Conservation (phyloP, 345 rosid genomes). For the Chamaenerion angustifolium region DNA sequence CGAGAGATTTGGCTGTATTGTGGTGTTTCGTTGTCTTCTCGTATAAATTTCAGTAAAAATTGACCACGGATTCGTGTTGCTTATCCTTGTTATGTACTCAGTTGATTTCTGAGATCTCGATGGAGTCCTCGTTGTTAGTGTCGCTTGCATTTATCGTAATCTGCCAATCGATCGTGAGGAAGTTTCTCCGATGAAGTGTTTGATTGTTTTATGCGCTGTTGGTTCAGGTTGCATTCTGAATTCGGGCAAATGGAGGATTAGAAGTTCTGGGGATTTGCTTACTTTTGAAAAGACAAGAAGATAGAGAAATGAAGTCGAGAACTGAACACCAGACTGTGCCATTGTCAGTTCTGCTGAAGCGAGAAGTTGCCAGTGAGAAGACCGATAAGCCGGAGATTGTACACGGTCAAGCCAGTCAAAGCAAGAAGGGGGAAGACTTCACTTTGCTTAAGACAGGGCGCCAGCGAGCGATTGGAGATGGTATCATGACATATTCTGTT, state of each 20-base stretch:
- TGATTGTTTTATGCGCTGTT: too few relatives aligned
- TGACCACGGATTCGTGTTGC: not conserved
- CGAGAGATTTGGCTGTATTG: too few relatives aligned
- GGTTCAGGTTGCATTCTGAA: too few relatives aligned
- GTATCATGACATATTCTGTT: conserved; percentile 68
- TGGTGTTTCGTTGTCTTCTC: too few relatives aligned
- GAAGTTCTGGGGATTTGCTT: conserved; percentile 1
- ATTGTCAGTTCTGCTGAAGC: conserved; percentile 68
- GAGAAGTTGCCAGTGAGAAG: conserved; percentile 85
- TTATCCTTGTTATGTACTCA: not conserved
- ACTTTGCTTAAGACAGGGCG: conserved; percentile 74
- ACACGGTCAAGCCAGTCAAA: conserved; percentile 72
- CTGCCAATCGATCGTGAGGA: too few relatives aligned
- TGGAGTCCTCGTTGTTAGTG: not conserved
- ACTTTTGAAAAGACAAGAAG: conserved; percentile 1
- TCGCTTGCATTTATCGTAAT: not conserved
- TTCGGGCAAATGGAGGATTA: not conserved
- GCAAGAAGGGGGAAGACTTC: conserved; percentile 97
- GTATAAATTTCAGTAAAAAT: not conserved
- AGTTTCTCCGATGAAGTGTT: too few relatives aligned
- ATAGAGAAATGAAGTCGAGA: conserved; percentile 31
- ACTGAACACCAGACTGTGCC: conserved; percentile 84
- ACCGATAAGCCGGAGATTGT: conserved; percentile 65
- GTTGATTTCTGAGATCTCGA: conserved; percentile 1
- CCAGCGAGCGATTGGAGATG: conserved; percentile 72